Base-by-base conservation (phyloP, 352 stramenopile species). In the Phytophthora vignae region DNA sequence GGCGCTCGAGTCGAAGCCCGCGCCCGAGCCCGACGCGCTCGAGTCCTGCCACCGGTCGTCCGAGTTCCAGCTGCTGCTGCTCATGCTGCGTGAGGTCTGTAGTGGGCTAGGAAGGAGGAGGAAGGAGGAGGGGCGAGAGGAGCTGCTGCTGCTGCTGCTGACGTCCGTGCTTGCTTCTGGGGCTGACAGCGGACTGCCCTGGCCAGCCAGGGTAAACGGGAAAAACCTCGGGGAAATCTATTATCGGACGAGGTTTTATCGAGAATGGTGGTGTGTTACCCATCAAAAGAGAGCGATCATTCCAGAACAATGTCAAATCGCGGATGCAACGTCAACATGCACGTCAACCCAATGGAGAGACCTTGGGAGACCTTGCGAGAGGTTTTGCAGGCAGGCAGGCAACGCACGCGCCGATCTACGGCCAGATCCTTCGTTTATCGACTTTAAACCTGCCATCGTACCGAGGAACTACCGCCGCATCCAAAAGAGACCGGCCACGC, bases 11-110 rank as follows among this genome's bases (percentile, higher is more conserved):
- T 90, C 79, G 65, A 81, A 90, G 59, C 76, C 67, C 21, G 74
- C 65, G 44, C 55, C 74, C 9, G 82, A 74, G 22, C 76, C 57
- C 15, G 82, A 83, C 12, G 71, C 53, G 55, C 36, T 76, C 44
- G 85, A 80, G 62, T 93, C 85, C 69, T 94, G 84, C 87, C 87
- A 94, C 73, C 83, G 84, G 67, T 94, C 85, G 64, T 91, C 75
- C 21, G 85, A 82, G 73, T 92, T 83, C 87, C 87, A 94, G 46
- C 83, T 88, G 59, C 69, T 71, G 49, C 57, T 76, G 67, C 67
- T 69, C 78, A 88, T 93, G 55, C 8, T 77, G n/a, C 17, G 14
- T 40, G 33, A 40, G 33, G 33, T 40, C 33, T 40, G 33, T 40
- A 14, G 46, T 8, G 6, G 40, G 40, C 40, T 33, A 31, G 46